Conservation (phyloP, 2,329 filamentous ascomycete genomes). For the Fusarium sp. region DNA sequence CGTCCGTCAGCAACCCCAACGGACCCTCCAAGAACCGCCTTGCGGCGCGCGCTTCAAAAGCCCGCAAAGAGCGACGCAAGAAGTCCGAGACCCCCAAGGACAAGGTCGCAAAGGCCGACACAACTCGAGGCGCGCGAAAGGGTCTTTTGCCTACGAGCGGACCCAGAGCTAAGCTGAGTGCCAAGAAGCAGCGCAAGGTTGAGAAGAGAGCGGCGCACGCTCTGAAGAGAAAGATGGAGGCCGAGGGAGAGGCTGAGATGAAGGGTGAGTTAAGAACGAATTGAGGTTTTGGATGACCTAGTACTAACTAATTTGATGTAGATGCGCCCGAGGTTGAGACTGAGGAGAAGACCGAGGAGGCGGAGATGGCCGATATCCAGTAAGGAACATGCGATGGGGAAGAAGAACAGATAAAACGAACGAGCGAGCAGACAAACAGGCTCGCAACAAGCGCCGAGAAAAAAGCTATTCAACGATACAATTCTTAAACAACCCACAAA, state of each 20-base stretch:
- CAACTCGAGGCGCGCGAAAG: conserved; percentile 61
- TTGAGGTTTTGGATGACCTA: neutral
- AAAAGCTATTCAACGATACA: neutral
- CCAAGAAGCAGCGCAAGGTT: conserved; percentile 67
- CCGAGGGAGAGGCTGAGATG: conserved; percentile 62
- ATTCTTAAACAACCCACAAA: conserved; percentile 5
- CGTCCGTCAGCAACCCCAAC: conserved; percentile 70
- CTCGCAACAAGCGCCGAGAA: neutral
- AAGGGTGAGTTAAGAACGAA: conserved; percentile 52
- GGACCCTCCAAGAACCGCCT: conserved; percentile 65
- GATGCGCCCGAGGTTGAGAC: conserved; percentile 41
- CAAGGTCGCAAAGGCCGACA: conserved; percentile 57
- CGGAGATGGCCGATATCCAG: conserved; percentile 46
- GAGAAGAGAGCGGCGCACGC: conserved; percentile 65
- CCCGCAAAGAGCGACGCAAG: conserved; percentile 59
- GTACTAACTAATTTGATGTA: conserved; percentile 22
- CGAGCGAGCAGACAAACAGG: neutral
- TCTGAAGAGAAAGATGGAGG: conserved; percentile 63
- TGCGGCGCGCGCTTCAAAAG: conserved; percentile 58
- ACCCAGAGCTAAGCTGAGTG: conserved; percentile 61
- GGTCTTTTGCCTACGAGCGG: conserved; percentile 68
- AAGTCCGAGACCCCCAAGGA: conserved; percentile 51
- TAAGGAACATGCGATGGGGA: neutral
- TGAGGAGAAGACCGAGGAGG: conserved; percentile 41
- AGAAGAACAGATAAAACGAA: neutral